phyloP scores from a whole-genome alignment of 805 yeast species.

The Nakazawaea sp. region DNA sequence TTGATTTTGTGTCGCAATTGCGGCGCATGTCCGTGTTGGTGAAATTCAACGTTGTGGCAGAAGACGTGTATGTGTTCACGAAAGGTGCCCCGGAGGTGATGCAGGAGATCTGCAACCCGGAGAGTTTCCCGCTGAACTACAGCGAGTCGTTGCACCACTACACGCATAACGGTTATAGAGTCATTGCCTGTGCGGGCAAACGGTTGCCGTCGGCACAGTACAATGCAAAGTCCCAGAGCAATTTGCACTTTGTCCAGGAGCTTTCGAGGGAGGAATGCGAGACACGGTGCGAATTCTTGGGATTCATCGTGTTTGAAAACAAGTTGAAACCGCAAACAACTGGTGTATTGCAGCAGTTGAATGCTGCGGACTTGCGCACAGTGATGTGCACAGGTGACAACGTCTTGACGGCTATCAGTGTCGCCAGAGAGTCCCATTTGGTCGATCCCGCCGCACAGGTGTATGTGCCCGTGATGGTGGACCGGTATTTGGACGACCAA shows the following conservation, averaged over 20 bases:
- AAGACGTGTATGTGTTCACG: slow-evolving; percentile 49
- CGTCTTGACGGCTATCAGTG: slow-evolving; percentile 89
- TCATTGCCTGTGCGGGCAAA: slow-evolving; percentile 84
- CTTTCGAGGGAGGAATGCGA: slow-evolving; percentile 64
- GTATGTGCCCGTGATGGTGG: slow-evolving; percentile 57
- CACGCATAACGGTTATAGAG: slow-evolving; percentile 92
- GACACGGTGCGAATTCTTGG: slow-evolving; percentile 61
- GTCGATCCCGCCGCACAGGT: slow-evolving; percentile 37
- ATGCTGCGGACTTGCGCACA: slow-evolving; percentile 68
- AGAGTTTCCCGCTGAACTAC: slow-evolving; percentile 67
- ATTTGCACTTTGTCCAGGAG: slow-evolving; percentile 43
- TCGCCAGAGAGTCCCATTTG: slow-evolving; percentile 77
- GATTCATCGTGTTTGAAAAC: slow-evolving; percentile 90
- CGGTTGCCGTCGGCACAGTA: slow-evolving; percentile 20
- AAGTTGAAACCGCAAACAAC: slow-evolving; percentile 70
- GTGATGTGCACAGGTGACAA: slow-evolving; percentile 99
- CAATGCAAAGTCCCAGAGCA: slow-evolving; percentile 22
- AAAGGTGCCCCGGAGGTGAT: slow-evolving; percentile 98
- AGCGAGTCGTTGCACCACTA: slow-evolving; percentile 71
- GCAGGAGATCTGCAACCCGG: slow-evolving; percentile 64
- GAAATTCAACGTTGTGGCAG: slow-evolving; percentile 31
- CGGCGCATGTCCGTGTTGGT: slow-evolving; percentile 89
- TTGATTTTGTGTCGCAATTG: slow-evolving; percentile 78
- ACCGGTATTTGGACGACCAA: slow-evolving; percentile 14
- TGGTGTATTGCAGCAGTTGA: slow-evolving; percentile 50